Base-by-base conservation (phyloP, 2,329 filamentous ascomycete genomes). In the Exophiala aquamarina region DNA sequence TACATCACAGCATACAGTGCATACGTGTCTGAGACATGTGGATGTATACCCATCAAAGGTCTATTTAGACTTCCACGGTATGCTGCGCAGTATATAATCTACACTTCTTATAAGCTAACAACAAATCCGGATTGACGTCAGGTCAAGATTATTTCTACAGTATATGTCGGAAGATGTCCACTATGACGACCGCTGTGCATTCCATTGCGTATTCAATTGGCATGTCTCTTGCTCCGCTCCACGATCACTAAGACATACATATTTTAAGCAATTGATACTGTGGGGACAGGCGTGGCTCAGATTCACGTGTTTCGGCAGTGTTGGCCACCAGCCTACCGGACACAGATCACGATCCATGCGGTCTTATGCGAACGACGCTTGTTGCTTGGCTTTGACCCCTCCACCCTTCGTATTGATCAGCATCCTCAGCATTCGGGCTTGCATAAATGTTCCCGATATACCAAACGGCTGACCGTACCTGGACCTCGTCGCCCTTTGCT, bases 41-140 rank as follows among this genome's bases (percentile, higher is more conserved):
- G 23, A 26, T 26, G 23, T 26, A 26, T 26, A 26, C 23, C 23
- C n/a, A n/a, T 26, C 11, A 6, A 11, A 26, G 11, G 23, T 26
- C 23, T 26, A 11, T 26, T 26, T 26, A 26, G 23, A 26, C 23
- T 26, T 26, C 11, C 6, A 26, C 23, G 11, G 11, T 11, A 26
- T 26, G 23, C 23, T 6, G 23, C 11, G 23, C 35, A 37, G 35
- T 37, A 37, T 37, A 13, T 4, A 37, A 37, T 19, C 35, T 37
- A 20, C 35, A 37, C 14, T 37, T 37, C 11, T 13, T 17, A 37
- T 37, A 9, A 37, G 35, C 15, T 37, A 37, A 37, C 11, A n/a
- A 19, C 11, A 37, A 20, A n/a, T 8, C 11, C 11, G 8, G 18
- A 13, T 17, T 37, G 35, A 37, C 35, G 35, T 37, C 35, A 37